Evolutionary conservation across 73 alveolate genomes (phyloP), one percentile per base, ranked within the genome.

Genomic region (Paramecium bursaria): DNA sequence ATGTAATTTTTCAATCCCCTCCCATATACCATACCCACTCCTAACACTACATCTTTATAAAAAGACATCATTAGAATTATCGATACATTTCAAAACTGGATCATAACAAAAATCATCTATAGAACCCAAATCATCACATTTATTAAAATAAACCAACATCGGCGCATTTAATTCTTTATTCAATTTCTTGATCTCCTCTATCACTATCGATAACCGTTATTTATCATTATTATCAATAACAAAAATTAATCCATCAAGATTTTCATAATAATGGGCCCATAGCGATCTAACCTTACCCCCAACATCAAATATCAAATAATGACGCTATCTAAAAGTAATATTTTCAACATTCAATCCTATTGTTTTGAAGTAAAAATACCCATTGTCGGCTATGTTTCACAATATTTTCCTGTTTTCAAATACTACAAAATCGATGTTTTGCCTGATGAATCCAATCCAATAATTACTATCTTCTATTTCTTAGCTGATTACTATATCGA

Each of bases 211-310:
- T 25, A 96, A 74, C 86, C 98, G 86, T 35, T 91, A 95, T 46
- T 79, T 55, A 85, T 96, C 98, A 48, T 90, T 87, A 23, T 95
- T 85, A 75, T 96, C 99, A 9, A 96, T 90, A 5, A 96, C 98
- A 61, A 96, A 93, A 2, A 96, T 91, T 19, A 96, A 48, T 46
- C 98, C 99, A 76, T 94, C 95, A 3, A 90, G 74, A 26, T 90
- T 93, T 80, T 85, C 92, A 73, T 86, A 96, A 90, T 95, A 93
- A 86, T 96, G 95, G 48, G 93, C 85, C 95, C 94, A 93, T 53
- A 92, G 76, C 10, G 52, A 87, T 55, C 97, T 92, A 52, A 87
- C 75, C 75, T 92, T 91, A 4, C 97, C 98, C 46, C 96, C 97
- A 13, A 95, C 95, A 86, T 95, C 97, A n/a, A 95, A 73, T 61